Evolutionary conservation across 2,329 filamentous ascomycete genomes (phyloP), one percentile per base, ranked within the genome.

Genomic region (Neoscytalidium dimidiatum): DNA sequence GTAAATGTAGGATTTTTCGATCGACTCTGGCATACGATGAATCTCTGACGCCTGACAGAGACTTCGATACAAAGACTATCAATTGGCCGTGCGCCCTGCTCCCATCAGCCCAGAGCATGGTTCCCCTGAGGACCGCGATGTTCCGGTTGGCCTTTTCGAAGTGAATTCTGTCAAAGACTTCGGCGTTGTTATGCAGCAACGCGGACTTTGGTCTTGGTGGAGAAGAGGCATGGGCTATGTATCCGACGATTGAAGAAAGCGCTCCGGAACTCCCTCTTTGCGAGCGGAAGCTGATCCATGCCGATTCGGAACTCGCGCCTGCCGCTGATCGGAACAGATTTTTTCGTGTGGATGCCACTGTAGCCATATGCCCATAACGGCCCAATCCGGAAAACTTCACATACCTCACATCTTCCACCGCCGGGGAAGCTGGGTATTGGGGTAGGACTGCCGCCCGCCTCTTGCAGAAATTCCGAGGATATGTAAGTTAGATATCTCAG

Each of bases 41-140:
- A 4, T 28, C 3, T 7, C 26, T 51, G 14, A 57, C 28, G 1
- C 14, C 35, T 0, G 31, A 38, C 52, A 79, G 78, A 74, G 82
- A 28, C 76, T 92, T 46, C 82, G 88, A 6, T 92, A 92, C 76
- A 92, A 92, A 69, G 89, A 92, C 74, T 92, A 89, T 62, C 86
- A 90, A 67, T 83, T 91, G 52, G 84, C 83, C 7, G 80, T 78
- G 17, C 84, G 85, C 68, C 85, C 87, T 9, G 83, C 76, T 3
- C 69, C 69, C 9, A 68, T 81, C 17, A 66, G 68, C n/a, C 66
- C 57, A 66, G 70, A 69, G 66, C 67, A 31, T 65, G 67, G 21
- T 9, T 7, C 7, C n/a, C 2, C 23, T n/a, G 26, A 23, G 28
- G 41, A 64, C 19, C 68, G 2, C 71, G 70, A 53, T 73, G 23